A percentile compares a stretch with the other conserved stretches of the same genome.
phyloP scores from a whole-genome alignment of 1,284 basidiomycete genomes.

The Tremellales sp. region DNA sequence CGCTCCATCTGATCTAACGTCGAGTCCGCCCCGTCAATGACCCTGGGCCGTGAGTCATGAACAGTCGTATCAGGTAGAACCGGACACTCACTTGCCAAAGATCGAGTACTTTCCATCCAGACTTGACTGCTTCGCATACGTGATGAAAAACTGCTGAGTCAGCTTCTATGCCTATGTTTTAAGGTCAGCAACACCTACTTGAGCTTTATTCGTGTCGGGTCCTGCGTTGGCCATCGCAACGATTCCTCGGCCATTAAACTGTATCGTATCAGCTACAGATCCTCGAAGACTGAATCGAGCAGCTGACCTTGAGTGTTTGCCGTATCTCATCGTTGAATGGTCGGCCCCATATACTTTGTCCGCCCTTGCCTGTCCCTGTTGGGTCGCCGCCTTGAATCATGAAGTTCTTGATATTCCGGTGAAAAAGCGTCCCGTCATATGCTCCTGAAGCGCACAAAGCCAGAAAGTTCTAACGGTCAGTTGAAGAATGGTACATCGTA shows the following conservation, averaged over 20 bases:
- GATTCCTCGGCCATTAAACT: constrained; percentile 90
- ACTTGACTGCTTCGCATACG: constrained; percentile 85
- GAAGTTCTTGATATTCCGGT: constrained; percentile 89
- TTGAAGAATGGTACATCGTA: background rate
- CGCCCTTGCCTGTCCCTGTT: constrained; percentile 58
- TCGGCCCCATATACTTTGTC: constrained; percentile 58
- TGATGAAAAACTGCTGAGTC: constrained; percentile 75
- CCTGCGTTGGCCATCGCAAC: constrained; percentile 98
- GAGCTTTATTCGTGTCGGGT: constrained; percentile 85
- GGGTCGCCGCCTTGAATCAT: constrained; percentile 93
- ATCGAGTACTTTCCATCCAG: constrained; percentile 94
- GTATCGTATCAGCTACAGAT: constrained; percentile 4
- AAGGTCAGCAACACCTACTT: constrained; percentile 27
- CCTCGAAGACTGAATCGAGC: background rate
- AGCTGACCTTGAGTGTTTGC: constrained; percentile 77
- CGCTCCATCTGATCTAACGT: constrained; percentile 87
- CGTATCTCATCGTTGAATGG: constrained; percentile 86
- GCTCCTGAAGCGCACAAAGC: constrained; percentile 85
- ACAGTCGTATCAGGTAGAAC: background rate
- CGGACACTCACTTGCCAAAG: constrained; percentile 59
- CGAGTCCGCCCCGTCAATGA: constrained; percentile 89
- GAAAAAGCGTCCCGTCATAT: constrained; percentile 83
- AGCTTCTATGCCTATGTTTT: background rate
- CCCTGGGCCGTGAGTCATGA: constrained; percentile 45
- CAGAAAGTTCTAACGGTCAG: constrained; percentile 73